Conservation (phyloP, 176 grass and related monocot species). For the Saccharum spontaneum region DNA sequence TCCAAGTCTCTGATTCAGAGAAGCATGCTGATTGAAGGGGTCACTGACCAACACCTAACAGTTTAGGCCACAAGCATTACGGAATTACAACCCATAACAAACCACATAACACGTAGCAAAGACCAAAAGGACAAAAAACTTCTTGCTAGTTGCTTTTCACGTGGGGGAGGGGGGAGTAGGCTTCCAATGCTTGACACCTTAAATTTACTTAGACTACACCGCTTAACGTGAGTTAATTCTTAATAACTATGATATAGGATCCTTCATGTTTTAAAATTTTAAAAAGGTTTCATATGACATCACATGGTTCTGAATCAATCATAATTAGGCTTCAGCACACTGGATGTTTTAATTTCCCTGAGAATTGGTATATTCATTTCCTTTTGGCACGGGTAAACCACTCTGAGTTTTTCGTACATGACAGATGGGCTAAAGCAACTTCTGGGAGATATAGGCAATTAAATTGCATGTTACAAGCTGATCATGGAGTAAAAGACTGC, state of each 20-base stretch:
- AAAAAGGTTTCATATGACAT: not conserved
- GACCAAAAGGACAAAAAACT: too few species aligned
- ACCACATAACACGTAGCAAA: too few species aligned
- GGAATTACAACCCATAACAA: too few species aligned
- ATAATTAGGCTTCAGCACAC: not conserved
- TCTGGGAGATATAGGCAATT: not conserved
- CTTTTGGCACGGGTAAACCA: conserved; percentile 9
- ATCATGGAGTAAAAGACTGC: not conserved
- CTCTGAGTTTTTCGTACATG: not conserved
- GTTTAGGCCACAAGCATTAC: too few species aligned
- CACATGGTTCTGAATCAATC: not conserved
- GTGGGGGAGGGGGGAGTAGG: too few species aligned
- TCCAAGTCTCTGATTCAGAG: too few species aligned
- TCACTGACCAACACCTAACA: too few species aligned
- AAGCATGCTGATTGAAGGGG: too few species aligned
- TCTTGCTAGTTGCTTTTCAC: too few species aligned
- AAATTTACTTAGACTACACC: not conserved
- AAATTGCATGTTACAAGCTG: not conserved
- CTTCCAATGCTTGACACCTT: not conserved
- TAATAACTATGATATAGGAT: not conserved
- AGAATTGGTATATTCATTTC: not conserved
- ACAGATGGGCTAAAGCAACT: conserved; percentile 25
- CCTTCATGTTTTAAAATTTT: conserved; percentile 6
- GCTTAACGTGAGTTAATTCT: not conserved
- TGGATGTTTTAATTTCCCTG: not conserved